Base-by-base conservation (phyloP, 305 asterid genomes). In the Fraxinus latifolia region DNA sequence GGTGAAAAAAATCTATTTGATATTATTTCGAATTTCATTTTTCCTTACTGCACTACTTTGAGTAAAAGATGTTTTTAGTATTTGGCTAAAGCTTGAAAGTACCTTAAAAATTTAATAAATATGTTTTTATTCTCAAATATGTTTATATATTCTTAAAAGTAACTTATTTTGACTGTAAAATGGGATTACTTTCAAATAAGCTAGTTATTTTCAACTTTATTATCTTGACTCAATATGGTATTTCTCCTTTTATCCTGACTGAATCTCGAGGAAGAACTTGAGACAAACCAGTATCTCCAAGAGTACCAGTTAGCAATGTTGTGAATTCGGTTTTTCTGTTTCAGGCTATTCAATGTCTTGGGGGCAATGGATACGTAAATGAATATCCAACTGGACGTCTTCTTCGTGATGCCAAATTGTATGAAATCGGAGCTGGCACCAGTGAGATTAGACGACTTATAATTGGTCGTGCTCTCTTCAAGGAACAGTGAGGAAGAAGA, bases 341-440 rank as follows among this genome's bases (percentile, higher is more conserved):
- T 85, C 96, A 96, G 99, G 99, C 98, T 17, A 93, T 96, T 82
- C 99, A 96, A 31, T 94, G 97, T 84, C 87, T 93, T 14, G 99
- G 99, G 74, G 99, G 99, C 70, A 96, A 96, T 76, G 99, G 99
- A 31, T 96, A 94, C 58, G 95, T 96, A 53, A 96, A 96, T 25
- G 99, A 96, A 80, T 96, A 95, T 82, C 91, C 96, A 2, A 94
- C 99, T 0, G 99, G 98, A 19, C 97, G 99, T 15, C 91, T 93
- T 80, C 97, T 94, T 31, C 91, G 99, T 73, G 99, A 94, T 82
- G 97, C 99, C 62, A 94, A 96, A 86, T 78, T 96, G 74, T 96
- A 94, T 77, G 99, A 94, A 90, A 94, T 96, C 44, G 99, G 99
- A n/a, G 99, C 98, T 23, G 98, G 99, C 83, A 96, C 98, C n/a